Evolutionary conservation across 2,329 filamentous ascomycete genomes (phyloP).

Genomic region (Fusarium napiforme): DNA sequence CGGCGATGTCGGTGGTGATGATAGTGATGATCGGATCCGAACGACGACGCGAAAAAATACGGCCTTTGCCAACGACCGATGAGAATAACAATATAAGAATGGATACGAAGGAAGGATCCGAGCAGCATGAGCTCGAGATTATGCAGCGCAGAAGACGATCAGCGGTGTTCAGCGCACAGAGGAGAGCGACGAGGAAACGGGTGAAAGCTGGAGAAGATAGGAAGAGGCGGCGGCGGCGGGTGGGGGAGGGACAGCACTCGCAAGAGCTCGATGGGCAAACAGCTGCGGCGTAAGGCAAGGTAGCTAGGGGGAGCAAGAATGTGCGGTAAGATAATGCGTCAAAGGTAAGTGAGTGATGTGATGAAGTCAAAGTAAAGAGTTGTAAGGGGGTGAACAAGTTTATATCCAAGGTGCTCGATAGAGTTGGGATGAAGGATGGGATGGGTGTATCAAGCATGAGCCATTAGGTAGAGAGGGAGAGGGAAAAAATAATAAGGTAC

Average conservation of each 20-base stretch:
- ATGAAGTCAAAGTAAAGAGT: neutral
- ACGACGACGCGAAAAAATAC: neutral
- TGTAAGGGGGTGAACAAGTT: neutral
- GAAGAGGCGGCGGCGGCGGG: neutral
- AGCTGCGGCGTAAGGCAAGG: neutral
- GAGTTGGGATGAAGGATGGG: neutral
- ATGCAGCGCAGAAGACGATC: neutral
- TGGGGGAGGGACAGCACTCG: neutral
- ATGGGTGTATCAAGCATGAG: neutral
- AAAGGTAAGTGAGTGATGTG: neutral
- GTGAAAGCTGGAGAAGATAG: neutral
- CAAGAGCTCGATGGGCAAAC: neutral
- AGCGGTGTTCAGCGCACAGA: neutral
- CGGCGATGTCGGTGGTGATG: neutral
- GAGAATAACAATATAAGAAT: neutral
- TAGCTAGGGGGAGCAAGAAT: neutral
- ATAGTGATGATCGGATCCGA: neutral
- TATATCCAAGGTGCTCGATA: neutral
- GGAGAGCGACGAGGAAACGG: neutral
- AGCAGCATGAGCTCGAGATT: neutral
- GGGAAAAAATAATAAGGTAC: neutral
- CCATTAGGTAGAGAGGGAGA: neutral
- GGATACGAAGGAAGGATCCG: neutral
- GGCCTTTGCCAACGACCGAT: slow-evolving; percentile 6
- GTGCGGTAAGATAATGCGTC: neutral